Evolutionary conservation across 2,329 filamentous ascomycete species (phyloP).

Genomic region (Colletotrichum lini): DNA sequence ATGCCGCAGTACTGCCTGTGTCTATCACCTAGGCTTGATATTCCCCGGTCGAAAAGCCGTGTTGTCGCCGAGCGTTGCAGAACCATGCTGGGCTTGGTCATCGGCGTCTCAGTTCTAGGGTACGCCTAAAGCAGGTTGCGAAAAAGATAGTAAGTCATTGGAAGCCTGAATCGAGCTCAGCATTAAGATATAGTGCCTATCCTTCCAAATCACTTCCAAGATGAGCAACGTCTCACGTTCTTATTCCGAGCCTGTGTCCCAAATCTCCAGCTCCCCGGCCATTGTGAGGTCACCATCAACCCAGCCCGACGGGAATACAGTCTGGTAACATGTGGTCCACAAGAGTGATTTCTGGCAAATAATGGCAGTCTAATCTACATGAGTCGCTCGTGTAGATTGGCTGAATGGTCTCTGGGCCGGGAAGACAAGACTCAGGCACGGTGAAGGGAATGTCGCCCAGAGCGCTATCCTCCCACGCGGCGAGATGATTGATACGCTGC

Average conservation of each 20-base stretch:
- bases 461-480: constrained; percentile 45
- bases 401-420: constrained; percentile 47
- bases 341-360: too few species aligned
- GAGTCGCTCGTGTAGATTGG: neutral
- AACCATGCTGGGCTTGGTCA: neutral
- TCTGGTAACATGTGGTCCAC: neutral
- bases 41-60: neutral
- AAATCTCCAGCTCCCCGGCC: too few species aligned
- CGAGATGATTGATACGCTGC: constrained; percentile 48
- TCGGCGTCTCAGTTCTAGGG: too few species aligned
- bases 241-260: too few species aligned
- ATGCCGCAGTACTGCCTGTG: neutral
- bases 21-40: neutral
- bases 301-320: neutral
- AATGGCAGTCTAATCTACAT: neutral
- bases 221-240: too few species aligned
- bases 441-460: constrained; percentile 47
- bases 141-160: too few species aligned
- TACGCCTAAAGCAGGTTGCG: too few species aligned
- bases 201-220: too few species aligned
- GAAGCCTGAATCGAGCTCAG: too few species aligned
- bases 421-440: constrained; percentile 45
- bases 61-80: neutral
- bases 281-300: too few species aligned
- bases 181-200: too few species aligned